Evolutionary conservation across 306 rosid genomes (phyloP), one percentile per base, ranked within the genome.

Genomic region (Begonia peltatifolia): DNA sequence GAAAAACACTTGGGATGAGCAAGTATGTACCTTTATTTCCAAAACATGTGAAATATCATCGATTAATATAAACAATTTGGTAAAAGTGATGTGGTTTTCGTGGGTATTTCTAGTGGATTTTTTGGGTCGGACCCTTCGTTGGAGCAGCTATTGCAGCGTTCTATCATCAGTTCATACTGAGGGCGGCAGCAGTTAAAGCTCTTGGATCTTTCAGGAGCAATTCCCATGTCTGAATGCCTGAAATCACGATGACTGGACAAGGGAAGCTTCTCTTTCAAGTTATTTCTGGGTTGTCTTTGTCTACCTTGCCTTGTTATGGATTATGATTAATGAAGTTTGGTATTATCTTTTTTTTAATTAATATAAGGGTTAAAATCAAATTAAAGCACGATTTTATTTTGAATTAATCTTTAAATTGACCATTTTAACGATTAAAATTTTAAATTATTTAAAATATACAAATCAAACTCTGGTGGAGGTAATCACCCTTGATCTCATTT

Each of bases 141-240:
- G 97, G 97, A 17, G 97, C 95, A 52, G 95, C 94, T 43, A 73
- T 86, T 53, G 95, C 97, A 61, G 92, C 97, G 2, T 85, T 90
- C 82, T 90, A 90, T 84, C 79, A 90, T 71, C 95, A 90, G 46
- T 83, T 83, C 70, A 90, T 90, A 71, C 74, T 90, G 65, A 80
- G 95, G 59, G 97, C 90, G 38, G 94, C 84, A 23, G 95, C 86
- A 56, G 82, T 0, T 0, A 90, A 85, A 69, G 95, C 95, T 10
- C 87, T 83, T 52, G 94, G 94, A 12, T 90, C 97, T 44, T 90
- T 90, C 81, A 90, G 92, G 83, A 90, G 97, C 77, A 73, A 68
- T 79, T 72, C 81, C 10, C 54, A 54, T 60, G 82, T 74, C 20
- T 42, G 46, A 12, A 42, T 9, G 23, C 23, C 23, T 20, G 38